A percentile compares a stretch with the other conserved stretches of the same genome.
phyloP scores from a whole-genome alignment of 805 yeast species.

The Candida maltosa region DNA sequence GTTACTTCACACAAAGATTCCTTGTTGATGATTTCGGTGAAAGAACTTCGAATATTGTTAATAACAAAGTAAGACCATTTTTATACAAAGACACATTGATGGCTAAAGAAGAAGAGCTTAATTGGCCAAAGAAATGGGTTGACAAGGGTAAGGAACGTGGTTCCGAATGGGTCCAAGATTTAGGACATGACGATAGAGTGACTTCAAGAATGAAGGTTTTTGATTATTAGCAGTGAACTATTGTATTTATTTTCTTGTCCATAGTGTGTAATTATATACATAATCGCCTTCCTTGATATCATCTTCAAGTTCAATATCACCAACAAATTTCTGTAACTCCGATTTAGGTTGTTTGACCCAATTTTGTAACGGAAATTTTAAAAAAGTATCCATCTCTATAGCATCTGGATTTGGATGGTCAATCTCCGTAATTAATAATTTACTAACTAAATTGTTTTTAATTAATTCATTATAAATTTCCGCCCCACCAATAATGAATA shows the following conservation, averaged over 20 bases:
- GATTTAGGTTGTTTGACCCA: conserved; percentile 36
- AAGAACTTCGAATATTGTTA: conserved; percentile 50
- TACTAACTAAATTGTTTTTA: conserved; percentile 35
- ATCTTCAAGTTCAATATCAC: conserved; percentile 12
- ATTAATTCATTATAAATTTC: conserved; percentile 69
- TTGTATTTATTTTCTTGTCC: conserved; percentile 32
- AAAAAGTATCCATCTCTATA: conserved; percentile 69
- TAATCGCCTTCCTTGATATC: conserved; percentile 41
- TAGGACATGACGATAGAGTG: conserved; percentile 68
- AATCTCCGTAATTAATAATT: conserved; percentile 71
- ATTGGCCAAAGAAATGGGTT: conserved; percentile 89
- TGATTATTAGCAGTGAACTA: conserved; percentile 15
- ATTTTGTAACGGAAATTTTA: conserved; percentile 32
- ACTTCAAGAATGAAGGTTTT: conserved; percentile 48
- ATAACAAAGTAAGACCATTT: conserved; percentile 55
- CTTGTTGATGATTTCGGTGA: conserved; percentile 64
- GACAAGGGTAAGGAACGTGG: conserved; percentile 65
- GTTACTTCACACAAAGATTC: conserved; percentile 74
- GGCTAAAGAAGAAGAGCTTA: conserved; percentile 64
- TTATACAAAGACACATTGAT: conserved; percentile 37
- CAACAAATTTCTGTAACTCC: conserved; percentile 35
- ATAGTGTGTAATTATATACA: conserved; percentile 58
- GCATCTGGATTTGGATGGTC: conserved; percentile 21
- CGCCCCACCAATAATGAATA: conserved; percentile 91
- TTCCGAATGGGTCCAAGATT: conserved; percentile 86